A percentile compares a stretch with the other conserved stretches of the same genome.
Evolutionary conservation across 1,284 basidiomycete species (phyloP).

Genomic region (Puccinia brachypodii): DNA sequence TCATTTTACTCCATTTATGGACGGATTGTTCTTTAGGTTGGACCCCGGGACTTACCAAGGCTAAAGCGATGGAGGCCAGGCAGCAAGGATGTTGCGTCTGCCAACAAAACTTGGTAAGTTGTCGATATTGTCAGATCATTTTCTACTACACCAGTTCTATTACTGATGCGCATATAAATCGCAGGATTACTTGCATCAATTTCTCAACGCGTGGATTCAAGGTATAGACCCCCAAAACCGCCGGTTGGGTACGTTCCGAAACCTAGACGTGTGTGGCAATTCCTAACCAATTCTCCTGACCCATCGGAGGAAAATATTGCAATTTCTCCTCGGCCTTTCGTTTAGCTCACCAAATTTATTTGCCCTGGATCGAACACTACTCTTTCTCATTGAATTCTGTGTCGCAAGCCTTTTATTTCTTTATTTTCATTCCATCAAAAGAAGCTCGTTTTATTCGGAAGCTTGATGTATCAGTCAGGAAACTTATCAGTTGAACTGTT

Average conservation of each 20-base stretch:
- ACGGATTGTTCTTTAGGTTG: conserved; percentile 58
- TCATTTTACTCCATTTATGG: neutral
- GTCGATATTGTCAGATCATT: neutral
- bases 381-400: neutral
- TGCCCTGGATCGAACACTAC: neutral
- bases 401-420: neutral
- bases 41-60: conserved; percentile 65
- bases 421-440: neutral
- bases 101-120: conserved; percentile 63
- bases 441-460: neutral
- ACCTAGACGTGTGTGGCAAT: conserved; percentile 40
- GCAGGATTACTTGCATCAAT: conserved; percentile 68
- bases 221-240: conserved; percentile 49
- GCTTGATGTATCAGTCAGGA: conserved; percentile 10
- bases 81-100: conserved; percentile 65
- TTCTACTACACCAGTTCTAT: neutral
- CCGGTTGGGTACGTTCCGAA: conserved; percentile 48
- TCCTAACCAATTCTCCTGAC: neutral
- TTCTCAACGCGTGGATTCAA: conserved; percentile 72
- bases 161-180: conserved; percentile 33
- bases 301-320: neutral
- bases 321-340: neutral
- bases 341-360: neutral
- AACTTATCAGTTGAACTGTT: conserved; percentile 12
- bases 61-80: conserved; percentile 65